A percentile compares a stretch with the other conserved stretches of the same genome.
phyloP scores from a whole-genome alignment of 2,329 filamentous ascomycete species.

The Massarina eburnea region DNA sequence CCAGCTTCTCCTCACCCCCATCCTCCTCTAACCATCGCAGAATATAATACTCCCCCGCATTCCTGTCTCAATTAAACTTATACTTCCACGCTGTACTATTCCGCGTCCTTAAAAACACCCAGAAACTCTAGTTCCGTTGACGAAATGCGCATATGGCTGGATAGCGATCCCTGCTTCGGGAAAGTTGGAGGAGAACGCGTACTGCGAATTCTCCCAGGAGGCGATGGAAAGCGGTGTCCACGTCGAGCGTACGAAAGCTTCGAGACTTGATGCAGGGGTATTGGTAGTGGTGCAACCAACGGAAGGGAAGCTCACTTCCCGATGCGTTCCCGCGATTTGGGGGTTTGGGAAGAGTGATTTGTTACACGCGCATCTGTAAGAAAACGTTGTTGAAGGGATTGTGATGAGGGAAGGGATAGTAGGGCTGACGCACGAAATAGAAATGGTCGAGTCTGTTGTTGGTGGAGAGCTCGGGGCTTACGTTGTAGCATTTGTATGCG shows the following conservation, averaged over 20 bases:
- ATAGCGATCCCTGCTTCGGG: constrained; percentile 1
- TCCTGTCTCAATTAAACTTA: constrained; percentile 15
- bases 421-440: constrained; percentile 8
- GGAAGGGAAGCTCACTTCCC: constrained; percentile 3
- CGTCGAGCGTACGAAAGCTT: background rate
- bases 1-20: background rate
- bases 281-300: constrained; percentile 1
- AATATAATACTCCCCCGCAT: constrained; percentile 17
- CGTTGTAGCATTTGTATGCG: constrained; percentile 4
- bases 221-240: constrained; percentile 10
- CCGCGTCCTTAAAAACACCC: constrained; percentile 10
- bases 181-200: constrained; percentile 4
- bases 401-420: background rate
- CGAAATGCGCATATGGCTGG: constrained; percentile 8
- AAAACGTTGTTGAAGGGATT: background rate
- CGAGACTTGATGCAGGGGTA: background rate
- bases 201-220: constrained; percentile 12
- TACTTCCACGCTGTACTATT: constrained; percentile 8
- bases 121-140: background rate
- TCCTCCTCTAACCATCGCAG: constrained; percentile 6
- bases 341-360: constrained; percentile 10
- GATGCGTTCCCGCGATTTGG: background rate
- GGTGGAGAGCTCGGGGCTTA: constrained; percentile 9
- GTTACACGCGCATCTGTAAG: background rate
- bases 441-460: constrained; percentile 11